Evolutionary conservation across 1,139 yeast genomes (phyloP).

Genomic region (Blastobotrys buckinghamii): DNA sequence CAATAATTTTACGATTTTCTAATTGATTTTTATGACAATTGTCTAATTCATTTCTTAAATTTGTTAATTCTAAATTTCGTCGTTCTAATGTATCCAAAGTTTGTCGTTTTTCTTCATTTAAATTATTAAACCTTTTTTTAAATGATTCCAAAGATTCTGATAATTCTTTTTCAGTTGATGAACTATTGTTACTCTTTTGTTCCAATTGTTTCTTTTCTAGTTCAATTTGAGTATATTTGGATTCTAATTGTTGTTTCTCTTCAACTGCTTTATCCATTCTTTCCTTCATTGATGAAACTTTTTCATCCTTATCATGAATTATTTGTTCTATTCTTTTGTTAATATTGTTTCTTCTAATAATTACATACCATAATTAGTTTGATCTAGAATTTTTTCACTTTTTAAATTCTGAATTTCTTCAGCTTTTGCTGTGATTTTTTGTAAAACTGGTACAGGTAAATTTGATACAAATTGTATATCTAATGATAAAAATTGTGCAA

Average conservation of each 20-base stretch:
- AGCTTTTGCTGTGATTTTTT: conserved; percentile 41
- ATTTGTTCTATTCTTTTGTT: conserved; percentile 40
- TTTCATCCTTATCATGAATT: conserved; percentile 37
- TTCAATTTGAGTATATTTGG: conserved; percentile 31
- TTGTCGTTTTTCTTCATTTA: conserved; percentile 36
- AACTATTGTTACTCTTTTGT: too few species aligned
- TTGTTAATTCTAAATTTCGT: conserved; percentile 44
- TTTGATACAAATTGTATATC: conserved; percentile 20
- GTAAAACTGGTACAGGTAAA: conserved; percentile 24
- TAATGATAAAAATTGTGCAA: conserved; percentile 27
- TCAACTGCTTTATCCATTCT: conserved; percentile 28
- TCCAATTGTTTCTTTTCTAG: conserved; percentile 28
- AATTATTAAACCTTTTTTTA: conserved; percentile 20
- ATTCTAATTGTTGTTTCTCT: conserved; percentile 32
- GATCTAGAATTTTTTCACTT: conserved; percentile 47
- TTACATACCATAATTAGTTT: conserved; percentile 35
- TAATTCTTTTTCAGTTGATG: neutral
- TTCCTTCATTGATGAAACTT: conserved; percentile 31
- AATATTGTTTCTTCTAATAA: neutral
- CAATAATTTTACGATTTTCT: conserved; percentile 36
- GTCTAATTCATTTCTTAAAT: conserved; percentile 49
- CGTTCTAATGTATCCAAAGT: conserved; percentile 40
- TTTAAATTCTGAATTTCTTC: conserved; percentile 44
- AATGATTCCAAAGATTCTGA: neutral
- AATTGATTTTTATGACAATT: conserved; percentile 45